Base-by-base conservation (phyloP, 176 grass and related monocot genomes). In the Oryza rufipogon region DNA sequence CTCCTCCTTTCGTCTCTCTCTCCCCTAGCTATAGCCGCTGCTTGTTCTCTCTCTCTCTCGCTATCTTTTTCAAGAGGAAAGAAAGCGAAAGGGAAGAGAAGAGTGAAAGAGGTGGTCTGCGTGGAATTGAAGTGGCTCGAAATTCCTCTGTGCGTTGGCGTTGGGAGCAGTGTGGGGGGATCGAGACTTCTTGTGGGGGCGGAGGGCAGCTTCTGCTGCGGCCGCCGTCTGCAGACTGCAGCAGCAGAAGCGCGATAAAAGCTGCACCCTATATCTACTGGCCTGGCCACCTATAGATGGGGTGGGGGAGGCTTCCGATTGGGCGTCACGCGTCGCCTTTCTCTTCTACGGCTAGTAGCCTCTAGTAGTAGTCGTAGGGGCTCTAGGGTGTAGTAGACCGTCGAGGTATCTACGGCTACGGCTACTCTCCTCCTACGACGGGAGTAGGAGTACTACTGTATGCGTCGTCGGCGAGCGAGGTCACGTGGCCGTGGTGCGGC, bases 221-320 rank as follows among this genome's bases (percentile, higher is more conserved):
- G 16, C 86, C 70, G 86, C 75, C 13, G 46, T 75, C 87, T 71
- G 87, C 77, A 77, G 82, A 48, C 77, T 75, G 87, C 87, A 66
- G 76, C 2, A 4, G 33, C 60, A 39, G 38, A 5, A 7, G 77
- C 79, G 67, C 77, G 70, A 75, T 75, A 81, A 75, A 81, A 33
- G 78, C 85, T 49, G 77, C 58, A 3, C 58, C 58, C 58, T 23
- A 58, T 11, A 20, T 16, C 39, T 41, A 20, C 12, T 49, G 47
- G 12, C 47, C 51, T 54, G 20, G n/a, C 58, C 58, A n/a, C 58
- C 8, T 63, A 63, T 63, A 63, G 58, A 63, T 63, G 20, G 58
- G 58, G 20, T 23, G 58, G 20, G 58, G 58, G 20, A 23, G 58
- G 56, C 58, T 63, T 63, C 58, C n/a, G 20, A 63, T 63, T 63